Conservation (phyloP, 305 asterid species). For the Solanum hybrid region DNA sequence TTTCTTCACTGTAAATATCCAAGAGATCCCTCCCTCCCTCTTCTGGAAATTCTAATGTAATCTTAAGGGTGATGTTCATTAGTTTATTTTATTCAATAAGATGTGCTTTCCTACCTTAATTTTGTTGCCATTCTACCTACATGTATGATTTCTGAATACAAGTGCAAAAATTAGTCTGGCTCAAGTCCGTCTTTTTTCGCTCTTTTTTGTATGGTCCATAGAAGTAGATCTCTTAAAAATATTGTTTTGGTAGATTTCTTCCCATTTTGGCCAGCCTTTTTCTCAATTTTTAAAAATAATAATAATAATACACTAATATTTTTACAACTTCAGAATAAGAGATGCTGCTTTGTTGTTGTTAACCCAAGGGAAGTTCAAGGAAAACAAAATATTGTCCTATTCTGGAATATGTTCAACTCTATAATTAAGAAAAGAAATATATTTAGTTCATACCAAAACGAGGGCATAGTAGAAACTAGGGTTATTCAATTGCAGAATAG, state of each 20-base stretch:
- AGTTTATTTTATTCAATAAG: slow-evolving; percentile 1
- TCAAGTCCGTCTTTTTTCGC: not conserved
- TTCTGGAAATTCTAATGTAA: slow-evolving; percentile 1
- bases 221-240: not conserved
- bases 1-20: slow-evolving; percentile 41
- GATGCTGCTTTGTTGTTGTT: not conserved
- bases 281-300: too few species aligned
- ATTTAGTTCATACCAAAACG: not conserved
- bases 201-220: not conserved
- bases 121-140: not conserved
- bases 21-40: not conserved
- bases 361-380: not conserved
- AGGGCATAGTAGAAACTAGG: not conserved
- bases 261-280: not conserved
- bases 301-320: not conserved
- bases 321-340: not conserved
- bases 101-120: not conserved
- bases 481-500: not conserved
- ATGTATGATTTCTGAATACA: not conserved
- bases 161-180: not conserved
- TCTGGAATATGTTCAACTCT: too few species aligned
- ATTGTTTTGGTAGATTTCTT: not conserved
- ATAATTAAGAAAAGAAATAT: too few species aligned
- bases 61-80: slow-evolving; percentile 1
- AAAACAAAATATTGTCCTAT: not conserved